A percentile compares a stretch with the other conserved stretches of the same genome.
Conservation (phyloP, 169 alveolate species). For the Babesia microti region DNA sequence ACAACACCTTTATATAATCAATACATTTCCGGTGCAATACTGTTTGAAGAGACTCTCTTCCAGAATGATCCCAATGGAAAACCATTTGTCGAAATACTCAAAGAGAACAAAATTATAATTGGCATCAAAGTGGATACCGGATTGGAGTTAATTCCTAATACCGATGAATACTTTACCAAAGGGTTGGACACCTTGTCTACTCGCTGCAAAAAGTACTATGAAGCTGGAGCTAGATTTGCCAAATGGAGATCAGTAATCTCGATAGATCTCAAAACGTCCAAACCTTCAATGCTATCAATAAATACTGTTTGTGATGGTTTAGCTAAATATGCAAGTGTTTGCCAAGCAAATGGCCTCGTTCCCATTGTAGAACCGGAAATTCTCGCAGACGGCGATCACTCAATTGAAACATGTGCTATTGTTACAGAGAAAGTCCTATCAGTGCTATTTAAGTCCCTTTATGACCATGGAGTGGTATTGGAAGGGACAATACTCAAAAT, state of each 20-base stretch:
- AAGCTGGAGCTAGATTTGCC: slow-evolving; percentile 97
- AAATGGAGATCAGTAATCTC: slow-evolving; percentile 98
- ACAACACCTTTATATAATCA: slow-evolving; percentile 83
- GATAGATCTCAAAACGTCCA: slow-evolving; percentile 75
- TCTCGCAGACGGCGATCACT: slow-evolving; percentile 91
- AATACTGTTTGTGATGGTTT: slow-evolving; percentile 90
- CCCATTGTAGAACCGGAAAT: slow-evolving; percentile 99
- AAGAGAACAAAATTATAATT: slow-evolving; percentile 85
- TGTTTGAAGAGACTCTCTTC: slow-evolving; percentile 94
- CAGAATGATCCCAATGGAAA: slow-evolving; percentile 81
- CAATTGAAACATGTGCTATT: slow-evolving; percentile 86
- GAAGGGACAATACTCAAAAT: slow-evolving; percentile 97
- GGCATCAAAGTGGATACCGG: slow-evolving; percentile 98
- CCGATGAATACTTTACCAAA: slow-evolving; percentile 79
- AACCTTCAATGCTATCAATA: slow-evolving; percentile 86
- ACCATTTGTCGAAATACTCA: slow-evolving; percentile 74
- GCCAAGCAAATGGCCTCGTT: slow-evolving; percentile 93
- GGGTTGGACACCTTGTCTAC: slow-evolving; percentile 95
- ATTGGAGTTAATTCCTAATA: slow-evolving; percentile 75
- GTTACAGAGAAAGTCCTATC: slow-evolving; percentile 90
- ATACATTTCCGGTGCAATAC: slow-evolving; percentile 94
- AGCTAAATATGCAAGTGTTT: slow-evolving; percentile 97
- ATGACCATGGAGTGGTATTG: slow-evolving; percentile 83
- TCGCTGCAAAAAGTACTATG: slow-evolving; percentile 89
- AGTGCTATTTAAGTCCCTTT: slow-evolving; percentile 85